Evolutionary conservation across 805 yeast genomes (phyloP).

Genomic region (Kazachstania psychrophila): DNA sequence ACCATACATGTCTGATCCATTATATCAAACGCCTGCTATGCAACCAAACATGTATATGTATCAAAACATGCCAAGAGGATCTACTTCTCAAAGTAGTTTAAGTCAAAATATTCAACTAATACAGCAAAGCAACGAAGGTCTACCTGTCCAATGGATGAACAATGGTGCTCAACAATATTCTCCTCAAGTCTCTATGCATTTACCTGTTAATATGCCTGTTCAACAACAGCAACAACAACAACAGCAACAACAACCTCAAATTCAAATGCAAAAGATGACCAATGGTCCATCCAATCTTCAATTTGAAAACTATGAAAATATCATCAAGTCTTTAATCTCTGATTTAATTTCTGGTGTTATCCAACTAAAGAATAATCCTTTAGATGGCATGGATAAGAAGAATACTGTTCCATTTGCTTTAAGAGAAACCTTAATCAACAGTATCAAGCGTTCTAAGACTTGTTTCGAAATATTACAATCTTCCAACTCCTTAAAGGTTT

Average conservation of each 20-base stretch:
- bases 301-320: background rate
- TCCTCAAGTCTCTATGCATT: background rate
- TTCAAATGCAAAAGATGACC: too few species aligned
- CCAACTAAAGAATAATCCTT: too few species aligned
- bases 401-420: slow-evolving; percentile 12
- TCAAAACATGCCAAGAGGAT: slow-evolving; percentile 1
- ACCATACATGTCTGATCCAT: slow-evolving; percentile 1
- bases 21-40: slow-evolving; percentile 1
- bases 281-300: too few species aligned
- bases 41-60: slow-evolving; percentile 1
- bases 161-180: background rate
- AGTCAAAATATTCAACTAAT: slow-evolving; percentile 1
- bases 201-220: background rate
- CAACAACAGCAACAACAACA: background rate
- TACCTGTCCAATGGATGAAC: slow-evolving; percentile 1
- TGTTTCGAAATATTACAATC: slow-evolving; percentile 28
- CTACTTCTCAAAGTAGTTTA: background rate
- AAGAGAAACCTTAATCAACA: slow-evolving; percentile 33
- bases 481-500: background rate
- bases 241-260: background rate
- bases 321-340: background rate
- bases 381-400: background rate
- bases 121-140: slow-evolving; percentile 1
- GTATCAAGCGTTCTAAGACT: slow-evolving; percentile 53
- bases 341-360: background rate